Percentiles rank a stretch among this genome's conserved stretches.
Conservation (phyloP, 495 filamentous ascomycete species). For the Penicillium pulvis region DNA sequence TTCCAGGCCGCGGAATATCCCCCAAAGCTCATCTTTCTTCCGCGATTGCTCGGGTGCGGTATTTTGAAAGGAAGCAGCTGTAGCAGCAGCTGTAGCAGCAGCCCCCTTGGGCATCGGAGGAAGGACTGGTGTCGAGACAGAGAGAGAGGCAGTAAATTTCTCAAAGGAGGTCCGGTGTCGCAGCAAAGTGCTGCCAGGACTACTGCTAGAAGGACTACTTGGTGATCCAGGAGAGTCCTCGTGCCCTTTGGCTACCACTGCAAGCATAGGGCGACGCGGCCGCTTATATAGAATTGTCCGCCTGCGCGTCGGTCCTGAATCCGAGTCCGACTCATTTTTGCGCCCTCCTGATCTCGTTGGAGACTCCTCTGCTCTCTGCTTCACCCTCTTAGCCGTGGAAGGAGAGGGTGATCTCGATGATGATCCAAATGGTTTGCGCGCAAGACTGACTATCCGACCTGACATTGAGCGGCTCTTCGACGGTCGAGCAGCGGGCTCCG, state of each 20-base stretch:
- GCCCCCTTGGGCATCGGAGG: constrained; percentile 53
- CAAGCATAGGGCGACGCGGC: constrained; percentile 53
- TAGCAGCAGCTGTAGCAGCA: constrained; percentile 29
- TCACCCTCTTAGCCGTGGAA: constrained; percentile 36
- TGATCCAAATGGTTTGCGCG: constrained; percentile 69
- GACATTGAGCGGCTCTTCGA: constrained; percentile 56
- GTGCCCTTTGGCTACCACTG: constrained; percentile 50
- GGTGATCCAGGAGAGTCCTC: constrained; percentile 44
- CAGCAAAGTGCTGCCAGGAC: constrained; percentile 45
- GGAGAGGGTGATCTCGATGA: constrained; percentile 65
- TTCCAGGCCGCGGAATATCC: constrained; percentile 77
- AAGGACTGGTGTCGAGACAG: constrained; percentile 48
- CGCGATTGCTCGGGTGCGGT: constrained; percentile 47
- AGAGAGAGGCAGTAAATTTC: constrained; percentile 52
- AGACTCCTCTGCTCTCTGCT: constrained; percentile 39
- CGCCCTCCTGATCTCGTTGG: constrained; percentile 27
- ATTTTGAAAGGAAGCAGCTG: constrained; percentile 36
- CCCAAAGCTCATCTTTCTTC: constrained; percentile 89
- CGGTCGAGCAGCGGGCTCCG: constrained; percentile 44
- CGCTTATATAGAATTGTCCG: constrained; percentile 46
- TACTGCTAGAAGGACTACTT: constrained; percentile 38
- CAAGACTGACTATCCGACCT: constrained; percentile 65
- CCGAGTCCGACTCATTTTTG: constrained; percentile 30
- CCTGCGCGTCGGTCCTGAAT: constrained; percentile 35
- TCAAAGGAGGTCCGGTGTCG: constrained; percentile 62